Base-by-base conservation (phyloP, 805 yeast genomes). In the Schwanniomyces pseudopolymorphus region DNA sequence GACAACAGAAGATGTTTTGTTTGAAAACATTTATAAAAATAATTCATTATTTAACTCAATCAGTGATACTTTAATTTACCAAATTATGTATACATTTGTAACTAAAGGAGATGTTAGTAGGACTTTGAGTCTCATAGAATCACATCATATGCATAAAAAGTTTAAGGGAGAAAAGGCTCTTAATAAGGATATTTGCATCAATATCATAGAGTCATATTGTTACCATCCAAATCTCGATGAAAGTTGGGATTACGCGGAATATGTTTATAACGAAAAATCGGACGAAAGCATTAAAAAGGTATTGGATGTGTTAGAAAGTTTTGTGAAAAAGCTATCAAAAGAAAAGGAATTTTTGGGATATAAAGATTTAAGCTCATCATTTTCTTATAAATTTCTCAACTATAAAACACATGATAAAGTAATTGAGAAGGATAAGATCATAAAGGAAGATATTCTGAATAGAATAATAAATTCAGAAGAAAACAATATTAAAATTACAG, bases 131-230 rank as follows among this genome's bases (percentile, higher is more conserved):
- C 53, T 72, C 11, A 63, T 73, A 10, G 75, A 73, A 46, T 52
- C 69, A 39, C 72, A 69, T 44, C 69, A 55, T 48, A 47, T 72
- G 5, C 72, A 67, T 47, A 62, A 63, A 27, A 37, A 56, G 2
- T 44, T 66, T 38, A 54, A 48, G 19, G 75, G 77, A 3, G 67
- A 68, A 43, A 55, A 43, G 28, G 68, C 67, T 1, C 50, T 72
- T 31, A 60, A 64, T 25, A 66, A 63, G 39, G 70, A 69, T 9
- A 52, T 72, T 21, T 60, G 68, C 40, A 44, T 65, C 2, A 59
- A 59, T 22, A 59, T 72, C 3, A 58, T 72, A 2, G 64, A 64
- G 31, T 59, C 76, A 0, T 70, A 72, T 44, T 70, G 76, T 45
- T 58, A 59, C 48, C 50, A 56, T 35, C 35, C 40, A 1, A 49